Evolutionary conservation across 1,284 basidiomycete species (phyloP).

Genomic region (Cutaneotrichosporon mucoides): DNA sequence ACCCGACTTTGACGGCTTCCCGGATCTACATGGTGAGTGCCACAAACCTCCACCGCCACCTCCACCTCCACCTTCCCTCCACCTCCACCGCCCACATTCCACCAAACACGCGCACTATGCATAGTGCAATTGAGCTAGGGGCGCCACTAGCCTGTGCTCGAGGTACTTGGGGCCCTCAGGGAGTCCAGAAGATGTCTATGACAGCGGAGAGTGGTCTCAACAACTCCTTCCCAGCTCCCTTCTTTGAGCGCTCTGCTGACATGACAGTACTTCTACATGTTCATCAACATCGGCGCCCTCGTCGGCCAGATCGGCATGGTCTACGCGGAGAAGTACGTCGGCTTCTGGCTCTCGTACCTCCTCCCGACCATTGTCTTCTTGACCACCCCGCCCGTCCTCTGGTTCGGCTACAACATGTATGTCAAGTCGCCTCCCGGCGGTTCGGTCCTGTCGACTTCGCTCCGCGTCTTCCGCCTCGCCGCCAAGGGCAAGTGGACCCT

Average conservation of each 20-base stretch:
- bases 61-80: too few relatives aligned
- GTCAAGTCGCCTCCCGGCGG: slow-evolving; percentile 50
- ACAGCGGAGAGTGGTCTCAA: too few relatives aligned
- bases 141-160: too few relatives aligned
- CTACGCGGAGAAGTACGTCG: slow-evolving; percentile 44
- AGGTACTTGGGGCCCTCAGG: too few relatives aligned
- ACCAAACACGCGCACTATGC: too few relatives aligned
- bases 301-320: slow-evolving; percentile 39
- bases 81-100: too few relatives aligned
- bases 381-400: slow-evolving; percentile 39
- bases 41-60: too few relatives aligned
- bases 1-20: slow-evolving; percentile 42
- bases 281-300: slow-evolving; percentile 48
- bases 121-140: too few relatives aligned
- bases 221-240: too few relatives aligned
- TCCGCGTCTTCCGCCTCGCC: slow-evolving; percentile 33
- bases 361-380: slow-evolving; percentile 52
- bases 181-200: neutral
- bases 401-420: slow-evolving; percentile 12
- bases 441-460: slow-evolving; percentile 49
- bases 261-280: slow-evolving; percentile 31
- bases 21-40: slow-evolving; percentile 29
- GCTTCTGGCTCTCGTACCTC: slow-evolving; percentile 52
- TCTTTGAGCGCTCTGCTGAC: neutral
- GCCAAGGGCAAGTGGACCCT: slow-evolving; percentile 7